Evolutionary conservation across 495 filamentous ascomycete genomes (phyloP).

Genomic region (Tuber brumale): DNA sequence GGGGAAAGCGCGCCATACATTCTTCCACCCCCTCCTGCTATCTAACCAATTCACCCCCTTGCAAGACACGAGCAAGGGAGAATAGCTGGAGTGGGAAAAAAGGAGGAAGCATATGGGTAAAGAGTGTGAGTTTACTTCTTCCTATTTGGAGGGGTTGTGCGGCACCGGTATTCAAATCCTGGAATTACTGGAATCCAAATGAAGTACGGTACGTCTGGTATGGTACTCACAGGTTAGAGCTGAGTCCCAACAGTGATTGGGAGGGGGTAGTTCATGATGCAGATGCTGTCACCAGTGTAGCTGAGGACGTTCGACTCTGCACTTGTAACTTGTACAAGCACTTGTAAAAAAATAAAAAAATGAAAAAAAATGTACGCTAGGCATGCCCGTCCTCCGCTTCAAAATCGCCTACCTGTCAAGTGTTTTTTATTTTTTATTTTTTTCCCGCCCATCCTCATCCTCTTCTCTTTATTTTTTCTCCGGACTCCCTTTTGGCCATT

Average conservation of each 20-base stretch:
- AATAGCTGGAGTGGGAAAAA: neutral
- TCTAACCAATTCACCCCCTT: neutral
- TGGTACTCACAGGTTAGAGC: neutral
- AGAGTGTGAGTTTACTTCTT: neutral
- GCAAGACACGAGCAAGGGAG: constrained; percentile 2
- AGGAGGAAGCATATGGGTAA: neutral
- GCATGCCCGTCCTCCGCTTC: constrained; percentile 23
- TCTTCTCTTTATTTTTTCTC: neutral
- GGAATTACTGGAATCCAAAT: neutral
- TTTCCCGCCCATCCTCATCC: neutral
- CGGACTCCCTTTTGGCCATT: neutral
- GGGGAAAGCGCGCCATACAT: constrained; percentile 26
- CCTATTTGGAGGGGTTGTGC: neutral
- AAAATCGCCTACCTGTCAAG: constrained; percentile 11
- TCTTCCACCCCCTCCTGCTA: neutral
- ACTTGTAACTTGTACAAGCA: neutral
- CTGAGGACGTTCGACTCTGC: neutral
- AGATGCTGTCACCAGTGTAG: neutral
- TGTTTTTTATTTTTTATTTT: neutral
- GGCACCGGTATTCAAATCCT: neutral
- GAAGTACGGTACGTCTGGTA: neutral
- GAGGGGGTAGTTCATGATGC: neutral
- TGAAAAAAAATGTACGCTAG: constrained; percentile 6
- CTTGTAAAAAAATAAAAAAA: neutral
- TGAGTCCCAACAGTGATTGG: neutral